Percentiles rank a stretch among this genome's conserved stretches.
phyloP scores from a whole-genome alignment of 768 basidiomycete genomes.

The Clitopilus hobsonii region DNA sequence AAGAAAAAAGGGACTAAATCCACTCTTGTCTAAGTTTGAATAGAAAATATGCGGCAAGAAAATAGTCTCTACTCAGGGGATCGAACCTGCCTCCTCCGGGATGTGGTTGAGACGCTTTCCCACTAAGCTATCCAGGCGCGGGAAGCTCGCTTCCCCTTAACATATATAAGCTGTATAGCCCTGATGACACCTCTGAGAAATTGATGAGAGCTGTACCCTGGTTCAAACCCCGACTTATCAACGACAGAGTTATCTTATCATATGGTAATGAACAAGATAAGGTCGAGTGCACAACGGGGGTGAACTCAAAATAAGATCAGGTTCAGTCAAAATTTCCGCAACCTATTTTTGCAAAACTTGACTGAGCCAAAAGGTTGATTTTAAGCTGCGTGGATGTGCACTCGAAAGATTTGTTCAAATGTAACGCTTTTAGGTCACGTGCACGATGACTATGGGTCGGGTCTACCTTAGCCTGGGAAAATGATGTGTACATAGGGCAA shows the following conservation, averaged over 20 bases:
- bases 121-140: too few relatives aligned
- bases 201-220: too few relatives aligned
- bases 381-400: not conserved
- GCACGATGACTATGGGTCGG: not conserved
- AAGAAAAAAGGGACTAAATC: too few relatives aligned
- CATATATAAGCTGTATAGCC: too few relatives aligned
- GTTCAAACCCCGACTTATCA: not conserved
- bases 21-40: too few relatives aligned
- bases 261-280: not conserved
- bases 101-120: too few relatives aligned
- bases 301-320: not conserved
- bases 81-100: too few relatives aligned
- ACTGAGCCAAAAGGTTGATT: not conserved
- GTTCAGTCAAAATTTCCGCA: not conserved
- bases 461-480: not conserved
- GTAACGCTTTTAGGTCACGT: not conserved
- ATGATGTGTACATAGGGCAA: too few relatives aligned
- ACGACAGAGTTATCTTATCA: not conserved
- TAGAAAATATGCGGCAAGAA: too few relatives aligned
- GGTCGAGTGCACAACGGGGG: not conserved
- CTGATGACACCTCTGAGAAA: too few relatives aligned
- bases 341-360: not conserved
- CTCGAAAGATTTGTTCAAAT: not conserved
- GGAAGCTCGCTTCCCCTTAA: too few relatives aligned
- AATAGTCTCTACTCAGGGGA: too few relatives aligned